Percentiles rank a stretch among this genome's conserved stretches.
Conservation (phyloP, 257 asterid species). For the Nicotiana benthamiana region DNA sequence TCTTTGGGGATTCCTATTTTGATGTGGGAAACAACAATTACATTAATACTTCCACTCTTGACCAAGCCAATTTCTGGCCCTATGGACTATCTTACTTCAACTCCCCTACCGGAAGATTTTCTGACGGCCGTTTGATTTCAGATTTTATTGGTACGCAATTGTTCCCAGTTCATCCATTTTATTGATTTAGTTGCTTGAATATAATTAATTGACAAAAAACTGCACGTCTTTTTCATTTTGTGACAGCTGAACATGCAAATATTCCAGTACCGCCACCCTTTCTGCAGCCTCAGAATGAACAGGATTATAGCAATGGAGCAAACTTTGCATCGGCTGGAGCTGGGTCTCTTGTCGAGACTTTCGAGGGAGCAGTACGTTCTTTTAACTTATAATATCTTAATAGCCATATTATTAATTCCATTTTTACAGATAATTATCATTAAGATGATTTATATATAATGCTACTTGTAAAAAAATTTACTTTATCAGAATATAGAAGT, state of each 20-base stretch:
- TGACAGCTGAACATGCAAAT: conserved; percentile 48
- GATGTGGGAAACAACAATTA: conserved; percentile 74
- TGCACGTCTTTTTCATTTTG: conserved; percentile 2
- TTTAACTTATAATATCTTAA: neutral
- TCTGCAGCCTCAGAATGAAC: conserved; percentile 29
- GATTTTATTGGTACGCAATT: conserved; percentile 45
- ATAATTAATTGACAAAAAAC: neutral
- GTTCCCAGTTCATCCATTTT: too few relatives aligned
- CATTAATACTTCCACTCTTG: conserved; percentile 59
- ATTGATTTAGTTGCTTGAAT: neutral
- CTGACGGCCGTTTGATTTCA: conserved; percentile 61
- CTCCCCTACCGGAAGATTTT: conserved; percentile 64
- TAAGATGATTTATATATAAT: too few relatives aligned
- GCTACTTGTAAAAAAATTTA: too few relatives aligned
- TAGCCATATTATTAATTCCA: too few relatives aligned
- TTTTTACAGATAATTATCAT: too few relatives aligned
- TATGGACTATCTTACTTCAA: conserved; percentile 51
- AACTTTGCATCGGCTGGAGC: conserved; percentile 76
- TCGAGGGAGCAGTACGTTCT: conserved; percentile 41
- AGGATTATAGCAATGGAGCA: conserved; percentile 25
- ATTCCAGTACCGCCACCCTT: conserved; percentile 39
- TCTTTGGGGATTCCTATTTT: conserved; percentile 63
- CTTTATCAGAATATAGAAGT: too few relatives aligned
- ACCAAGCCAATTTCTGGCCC: conserved; percentile 61
- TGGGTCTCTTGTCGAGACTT: conserved; percentile 51